Percentiles rank a stretch among this genome's conserved stretches.
phyloP scores from a whole-genome alignment of 768 basidiomycete species.

The Cystoderma amianthinum region DNA sequence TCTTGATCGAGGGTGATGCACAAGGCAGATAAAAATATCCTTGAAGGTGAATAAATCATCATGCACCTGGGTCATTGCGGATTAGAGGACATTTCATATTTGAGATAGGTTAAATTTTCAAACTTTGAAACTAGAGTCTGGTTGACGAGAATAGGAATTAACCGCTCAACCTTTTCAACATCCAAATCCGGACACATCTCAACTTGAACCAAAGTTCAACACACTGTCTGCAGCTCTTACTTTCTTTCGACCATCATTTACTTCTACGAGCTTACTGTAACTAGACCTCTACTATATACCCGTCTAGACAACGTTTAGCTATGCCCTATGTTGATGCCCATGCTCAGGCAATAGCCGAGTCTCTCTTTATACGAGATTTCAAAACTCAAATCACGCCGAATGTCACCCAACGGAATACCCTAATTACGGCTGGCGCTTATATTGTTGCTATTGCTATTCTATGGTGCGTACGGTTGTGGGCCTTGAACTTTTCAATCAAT shows the following conservation, averaged over 20 bases:
- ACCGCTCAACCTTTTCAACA: no score
- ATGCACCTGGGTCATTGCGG: no score
- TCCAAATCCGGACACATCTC: not conserved
- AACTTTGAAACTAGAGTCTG: no score
- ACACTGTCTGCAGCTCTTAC: not conserved
- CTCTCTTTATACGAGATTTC: constrained; percentile 30
- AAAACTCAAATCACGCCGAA: constrained; percentile 51
- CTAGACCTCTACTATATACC: not conserved
- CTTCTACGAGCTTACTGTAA: not conserved
- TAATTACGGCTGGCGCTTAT: constrained; percentile 78
- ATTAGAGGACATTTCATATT: no score
- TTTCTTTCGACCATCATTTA: not conserved
- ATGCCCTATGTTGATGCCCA: constrained; percentile 16
- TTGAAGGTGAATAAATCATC: no score
- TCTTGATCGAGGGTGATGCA: no score
- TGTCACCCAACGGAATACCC: constrained; percentile 63
- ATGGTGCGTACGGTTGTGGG: constrained; percentile 42
- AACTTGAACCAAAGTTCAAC: not conserved
- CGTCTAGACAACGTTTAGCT: not conserved
- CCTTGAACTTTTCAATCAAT: not conserved
- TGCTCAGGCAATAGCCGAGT: constrained; percentile 6
- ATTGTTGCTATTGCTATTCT: constrained; percentile 70
- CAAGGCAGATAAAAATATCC: no score
- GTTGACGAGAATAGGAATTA: no score
- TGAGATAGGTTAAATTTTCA: no score